Base-by-base conservation (phyloP, 768 basidiomycete species). In the Rhodotorula babjevae region DNA sequence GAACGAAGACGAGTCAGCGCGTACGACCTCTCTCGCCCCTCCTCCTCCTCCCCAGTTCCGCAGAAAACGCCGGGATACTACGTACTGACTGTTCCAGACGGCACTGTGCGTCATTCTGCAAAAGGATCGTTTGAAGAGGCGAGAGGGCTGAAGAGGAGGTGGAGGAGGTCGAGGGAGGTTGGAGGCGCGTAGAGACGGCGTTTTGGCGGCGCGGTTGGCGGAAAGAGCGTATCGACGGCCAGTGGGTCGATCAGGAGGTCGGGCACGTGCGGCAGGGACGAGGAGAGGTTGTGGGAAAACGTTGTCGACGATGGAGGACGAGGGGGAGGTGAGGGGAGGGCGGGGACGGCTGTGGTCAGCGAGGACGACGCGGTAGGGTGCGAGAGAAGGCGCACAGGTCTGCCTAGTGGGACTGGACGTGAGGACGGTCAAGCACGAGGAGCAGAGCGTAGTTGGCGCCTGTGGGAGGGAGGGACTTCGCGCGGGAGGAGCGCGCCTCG, bases 21-120 rank as follows among this genome's bases (percentile, higher is more conserved):
- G 36, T 36, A 36, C 36, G 36, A 9, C 36, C 36, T n/a, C n/a
- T n/a, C n/a, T n/a, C n/a, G n/a, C n/a, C n/a, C n/a, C n/a, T n/a
- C n/a, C n/a, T n/a, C n/a, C n/a, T n/a, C n/a, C n/a, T n/a, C n/a
- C n/a, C n/a, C n/a, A n/a, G n/a, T n/a, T n/a, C n/a, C n/a, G n/a
- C 36, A 36, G 9, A 36, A 36, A 36, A 36, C 36, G 36, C 36
- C 36, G 36, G 9, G 36, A 36, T 36, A 9, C 9, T 36, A 36
- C 36, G 4, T 36, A 9, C 36, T 69, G 79, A 58, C 70, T 71
- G 73, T 76, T 77, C 79, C 77, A 78, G 46, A 78, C 69, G 65
- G 77, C 76, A 67, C 75, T 72, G 76, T 77, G 77, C 49, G 76
- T 76, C 79, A 79, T 77, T 56, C 16, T 33, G n/a, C n/a, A n/a